Evolutionary conservation across 768 basidiomycete genomes (phyloP), one percentile per base, ranked within the genome.

Genomic region (Pisolithus sp.): DNA sequence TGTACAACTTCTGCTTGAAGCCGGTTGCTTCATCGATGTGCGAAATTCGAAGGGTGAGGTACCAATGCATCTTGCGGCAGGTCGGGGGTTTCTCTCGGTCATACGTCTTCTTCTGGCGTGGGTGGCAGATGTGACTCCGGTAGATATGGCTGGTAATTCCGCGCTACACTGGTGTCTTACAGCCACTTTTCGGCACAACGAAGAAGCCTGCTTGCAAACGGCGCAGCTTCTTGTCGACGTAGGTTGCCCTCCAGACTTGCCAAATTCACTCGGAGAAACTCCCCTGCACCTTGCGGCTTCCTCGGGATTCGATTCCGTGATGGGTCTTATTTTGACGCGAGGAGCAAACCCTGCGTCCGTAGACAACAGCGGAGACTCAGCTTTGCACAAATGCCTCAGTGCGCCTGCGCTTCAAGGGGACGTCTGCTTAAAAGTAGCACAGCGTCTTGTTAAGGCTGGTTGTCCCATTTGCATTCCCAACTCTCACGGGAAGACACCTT

Each of bases 381-480:
- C n/a, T 21, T 40, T 40, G 39, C 39, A 40, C 20, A 18, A n/a
- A 21, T 40, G 39, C n/a, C 17, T 40, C 39, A 40, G 17, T 20
- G 39, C 39, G 7, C 7, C n/a, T 7, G 20, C 39, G 39, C n/a
- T 40, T 40, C n/a, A 18, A 18, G 39, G 18, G 20, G 7, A 18
- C 7, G n/a, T 7, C 39, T 21, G n/a, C 39, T 12, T 40, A 2
- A 40, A 18, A 10, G 7, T 12, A 21, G n/a, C n/a, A 18, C 39
- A 18, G 39, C 39, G 18, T 18, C 20, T 40, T 8, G 17, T 40
- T 7, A 17, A 40, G 7, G 39, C 20, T 5, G 39, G 39, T 18
- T 40, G 39, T 21, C 39, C 49, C 43, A 55, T 41, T 34, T 52
- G 21, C 10, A 38, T 10, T 59, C 47, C 7, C 9, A 59, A n/a